A percentile compares a stretch with the other conserved stretches of the same genome.
Evolutionary conservation across 495 filamentous ascomycete species (phyloP).

Genomic region (Tuber umbilicatum): DNA sequence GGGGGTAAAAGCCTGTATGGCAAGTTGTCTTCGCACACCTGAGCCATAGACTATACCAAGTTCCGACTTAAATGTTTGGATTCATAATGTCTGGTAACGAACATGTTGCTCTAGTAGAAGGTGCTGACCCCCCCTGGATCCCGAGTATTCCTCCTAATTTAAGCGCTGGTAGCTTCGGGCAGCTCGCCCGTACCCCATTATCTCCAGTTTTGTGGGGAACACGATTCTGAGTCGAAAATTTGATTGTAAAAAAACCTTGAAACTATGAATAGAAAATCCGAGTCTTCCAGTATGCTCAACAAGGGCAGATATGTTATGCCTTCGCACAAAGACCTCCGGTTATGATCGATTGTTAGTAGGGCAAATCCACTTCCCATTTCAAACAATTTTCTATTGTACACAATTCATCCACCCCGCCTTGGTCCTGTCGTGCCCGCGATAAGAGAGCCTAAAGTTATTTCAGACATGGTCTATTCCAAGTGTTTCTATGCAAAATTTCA

Average conservation of each 20-base stretch:
- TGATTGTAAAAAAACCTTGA: not conserved
- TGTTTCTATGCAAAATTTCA: not conserved
- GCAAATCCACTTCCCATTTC: not conserved
- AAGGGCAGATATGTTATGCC: not conserved
- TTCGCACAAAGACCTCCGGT: not conserved
- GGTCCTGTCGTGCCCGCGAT: not conserved
- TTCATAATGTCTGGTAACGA: too few relatives aligned
- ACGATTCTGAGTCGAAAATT: not conserved
- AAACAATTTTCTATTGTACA: not conserved
- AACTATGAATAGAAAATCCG: not conserved
- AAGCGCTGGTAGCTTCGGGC: not conserved
- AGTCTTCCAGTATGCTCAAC: not conserved
- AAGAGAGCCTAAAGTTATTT: not conserved
- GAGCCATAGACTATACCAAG: too few relatives aligned
- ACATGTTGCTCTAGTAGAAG: not conserved
- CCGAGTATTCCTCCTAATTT: not conserved
- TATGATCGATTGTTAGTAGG: not conserved
- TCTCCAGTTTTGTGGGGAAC: not conserved
- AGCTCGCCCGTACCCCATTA: not conserved
- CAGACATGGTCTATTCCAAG: not conserved
- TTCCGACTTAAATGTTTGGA: too few relatives aligned
- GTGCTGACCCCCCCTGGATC: not conserved
- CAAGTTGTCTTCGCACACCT: too few relatives aligned
- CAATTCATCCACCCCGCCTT: not conserved
- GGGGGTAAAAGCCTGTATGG: too few relatives aligned